phyloP scores from a whole-genome alignment of 1,284 basidiomycete genomes.

The Boletus sp. region DNA sequence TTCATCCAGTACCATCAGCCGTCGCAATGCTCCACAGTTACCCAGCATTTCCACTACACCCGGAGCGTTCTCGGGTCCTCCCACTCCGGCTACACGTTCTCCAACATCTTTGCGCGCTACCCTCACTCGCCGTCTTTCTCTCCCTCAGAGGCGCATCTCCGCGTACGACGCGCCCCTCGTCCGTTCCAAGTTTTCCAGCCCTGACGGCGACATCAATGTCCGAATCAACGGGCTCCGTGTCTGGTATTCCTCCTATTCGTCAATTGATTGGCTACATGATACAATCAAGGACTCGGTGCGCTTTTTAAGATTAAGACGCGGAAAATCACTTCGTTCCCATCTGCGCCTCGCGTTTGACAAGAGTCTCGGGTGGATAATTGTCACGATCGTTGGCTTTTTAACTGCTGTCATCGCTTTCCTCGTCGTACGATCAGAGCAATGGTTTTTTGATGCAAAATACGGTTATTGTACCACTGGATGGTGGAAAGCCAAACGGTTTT shows the following conservation, averaged over 20 bases:
- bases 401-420: slow-evolving; percentile 84
- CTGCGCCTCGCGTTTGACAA: slow-evolving; percentile 75
- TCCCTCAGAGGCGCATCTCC: slow-evolving; percentile 57
- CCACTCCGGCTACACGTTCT: slow-evolving; percentile 15
- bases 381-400: slow-evolving; percentile 81
- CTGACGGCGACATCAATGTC: slow-evolving; percentile 53
- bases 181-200: slow-evolving; percentile 28
- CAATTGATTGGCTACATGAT: slow-evolving; percentile 91
- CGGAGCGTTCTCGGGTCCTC: slow-evolving; percentile 20
- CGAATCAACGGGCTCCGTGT: slow-evolving; percentile 84
- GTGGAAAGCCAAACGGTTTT: slow-evolving; percentile 79
- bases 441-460: slow-evolving; percentile 92
- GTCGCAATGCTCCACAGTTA: slow-evolving; percentile 13
- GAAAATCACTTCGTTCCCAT: slow-evolving; percentile 69
- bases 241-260: slow-evolving; percentile 86
- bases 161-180: slow-evolving; percentile 61
- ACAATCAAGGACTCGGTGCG: slow-evolving; percentile 87
- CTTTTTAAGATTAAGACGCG: slow-evolving; percentile 62
- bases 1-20: slow-evolving; percentile 9
- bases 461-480: slow-evolving; percentile 76
- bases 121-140: slow-evolving; percentile 36
- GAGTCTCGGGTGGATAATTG: slow-evolving; percentile 86
- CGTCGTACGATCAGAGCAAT: slow-evolving; percentile 84
- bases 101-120: slow-evolving; percentile 17
- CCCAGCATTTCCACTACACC: slow-evolving; percentile 8